Base-by-base conservation (phyloP, 805 yeast species). In the Saccharomyces eubayanus region DNA sequence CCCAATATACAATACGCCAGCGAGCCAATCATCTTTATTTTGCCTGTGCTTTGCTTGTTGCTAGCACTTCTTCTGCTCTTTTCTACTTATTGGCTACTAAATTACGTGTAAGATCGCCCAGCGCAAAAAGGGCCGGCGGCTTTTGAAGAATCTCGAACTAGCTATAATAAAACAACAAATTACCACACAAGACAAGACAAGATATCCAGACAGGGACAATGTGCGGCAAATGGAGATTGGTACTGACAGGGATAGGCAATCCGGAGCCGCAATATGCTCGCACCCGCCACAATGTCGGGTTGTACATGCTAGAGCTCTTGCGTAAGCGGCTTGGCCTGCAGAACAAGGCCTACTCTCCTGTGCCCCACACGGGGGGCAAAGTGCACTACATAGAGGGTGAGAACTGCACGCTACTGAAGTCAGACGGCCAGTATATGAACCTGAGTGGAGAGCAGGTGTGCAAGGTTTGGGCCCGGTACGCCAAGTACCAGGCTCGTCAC, bases 1-100 rank as follows among this genome's bases (percentile, higher is more conserved):
- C 21, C 24, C 49, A 48, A 4, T n/a, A 16, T 27, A 12, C 11
- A 46, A 28, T 28, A 27, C 21, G 31, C 48, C 31, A 28, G 48
- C 28, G 12, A 16, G 30, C 30, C 21, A 16, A 49, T 49, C 20
- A n/a, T 20, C 28, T 21, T 36, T 16, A 16, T 36, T 4, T 16
- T 36, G 43, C 21, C 40, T 16, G 20, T 27, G 27, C 16, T 21
- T 49, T 21, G 12, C 12, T 20, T 51, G 91, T 82, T 62, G 84
- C 91, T 43, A 89, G 70, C 0, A 90, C 89, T 69, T 91, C 97
- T 65, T 94, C 98, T 0, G 96, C 96, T 36, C 36, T n/a, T 36
- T 16, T 28, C 27, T 28, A 28, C 9, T 24, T 28, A 27, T 36
- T 30, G 24, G 46, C 36, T 21, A 28, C 16, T 27, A 30, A 50